Base-by-base conservation (phyloP, 768 basidiomycete species). In the Pleurotus citrinopileatus region DNA sequence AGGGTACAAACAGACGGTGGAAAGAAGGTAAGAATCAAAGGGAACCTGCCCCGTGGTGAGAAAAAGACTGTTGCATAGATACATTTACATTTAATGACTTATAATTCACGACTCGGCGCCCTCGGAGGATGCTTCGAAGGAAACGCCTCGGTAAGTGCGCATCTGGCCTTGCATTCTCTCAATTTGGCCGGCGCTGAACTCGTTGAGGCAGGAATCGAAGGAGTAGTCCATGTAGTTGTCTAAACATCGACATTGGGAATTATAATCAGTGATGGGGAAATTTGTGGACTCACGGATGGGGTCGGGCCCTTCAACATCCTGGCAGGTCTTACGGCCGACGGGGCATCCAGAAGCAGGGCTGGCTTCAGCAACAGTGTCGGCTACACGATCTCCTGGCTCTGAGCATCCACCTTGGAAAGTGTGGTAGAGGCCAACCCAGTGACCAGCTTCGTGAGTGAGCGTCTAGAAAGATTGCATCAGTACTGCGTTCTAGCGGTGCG, bases 371-470 rank as follows among this genome's bases (percentile, higher is more conserved):
- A 78, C 79, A 2, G 77, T 80, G 57, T 79, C 78, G 13, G 61
- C 61, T 52, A 81, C 77, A 19, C 51, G 57, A 60, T 81, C 79
- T 22, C 77, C 79, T 32, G 68, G 46, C 57, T 57, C 59, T 8
- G 54, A 47, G 68, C 73, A 79, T 22, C 77, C 76, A 37, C 78
- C 77, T 60, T 83, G 76, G 76, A 81, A 82, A 27, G 81, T 80
- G 67, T 82, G 80, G 66, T 74, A 82, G 23, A 82, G 71, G 25
- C 82, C 81, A 55, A 80, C 67, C 81, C 82, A 84, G 67, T 83
- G 81, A n/a, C 81, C 80, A 47, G 73, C 75, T 65, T 84, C 82
- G 61, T 84, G 82, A n/a, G 75, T 80, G 56, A 78, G 60, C 34
- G 78, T 83, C 64, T 76, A 56, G 2, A 50, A 22, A 12, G 19